phyloP scores from a whole-genome alignment of 2,329 filamentous ascomycete genomes.

The Cadophora malorum region DNA sequence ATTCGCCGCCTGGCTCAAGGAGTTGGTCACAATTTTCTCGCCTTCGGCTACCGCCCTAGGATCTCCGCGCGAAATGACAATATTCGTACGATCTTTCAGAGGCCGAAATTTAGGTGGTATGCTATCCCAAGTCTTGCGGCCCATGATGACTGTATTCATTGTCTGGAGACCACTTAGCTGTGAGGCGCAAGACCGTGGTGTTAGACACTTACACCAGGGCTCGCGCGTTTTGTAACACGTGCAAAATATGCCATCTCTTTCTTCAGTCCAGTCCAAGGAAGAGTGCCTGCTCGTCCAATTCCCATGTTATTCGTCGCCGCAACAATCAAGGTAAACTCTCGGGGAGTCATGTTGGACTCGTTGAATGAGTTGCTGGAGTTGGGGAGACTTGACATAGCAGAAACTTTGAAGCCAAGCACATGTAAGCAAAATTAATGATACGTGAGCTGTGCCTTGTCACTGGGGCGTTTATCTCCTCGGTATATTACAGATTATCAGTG shows the following conservation, averaged over 20 bases:
- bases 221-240: conserved; percentile 74
- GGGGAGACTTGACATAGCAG: background rate
- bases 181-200: background rate
- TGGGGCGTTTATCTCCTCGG: no score
- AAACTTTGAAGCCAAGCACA: background rate
- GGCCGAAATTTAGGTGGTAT: conserved; percentile 83
- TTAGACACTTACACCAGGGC: conserved; percentile 45
- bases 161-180: conserved; percentile 25
- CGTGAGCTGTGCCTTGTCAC: no score
- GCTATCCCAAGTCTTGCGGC: conserved; percentile 94
- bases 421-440: no score
- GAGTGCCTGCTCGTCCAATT: conserved; percentile 78
- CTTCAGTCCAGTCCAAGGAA: conserved; percentile 89
- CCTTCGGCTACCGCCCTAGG: conserved; percentile 38
- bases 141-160: conserved; percentile 88
- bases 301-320: conserved; percentile 90
- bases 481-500: no score
- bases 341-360: conserved; percentile 26
- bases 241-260: conserved; percentile 97
- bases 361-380: background rate
- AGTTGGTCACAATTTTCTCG: conserved; percentile 19
- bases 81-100: conserved; percentile 79
- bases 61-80: conserved; percentile 72
- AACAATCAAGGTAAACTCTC: conserved; percentile 85
- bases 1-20: conserved; percentile 27